Percentiles rank a stretch among this genome's conserved stretches.
Conservation (phyloP, 2,329 filamentous ascomycete genomes). For the Metarhizium humberi region DNA sequence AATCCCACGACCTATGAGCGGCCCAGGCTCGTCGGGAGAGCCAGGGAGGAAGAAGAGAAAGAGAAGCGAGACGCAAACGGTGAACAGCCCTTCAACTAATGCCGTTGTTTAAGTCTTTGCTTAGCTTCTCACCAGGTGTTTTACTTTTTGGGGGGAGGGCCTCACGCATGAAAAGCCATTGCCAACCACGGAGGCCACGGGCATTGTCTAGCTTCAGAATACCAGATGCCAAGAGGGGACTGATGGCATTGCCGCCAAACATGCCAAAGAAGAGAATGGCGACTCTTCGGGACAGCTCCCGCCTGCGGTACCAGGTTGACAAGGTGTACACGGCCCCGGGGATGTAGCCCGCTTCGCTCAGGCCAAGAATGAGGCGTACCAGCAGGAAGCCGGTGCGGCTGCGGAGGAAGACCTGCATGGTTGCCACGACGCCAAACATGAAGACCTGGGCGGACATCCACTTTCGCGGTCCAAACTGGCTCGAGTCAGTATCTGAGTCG, state of each 20-base stretch:
- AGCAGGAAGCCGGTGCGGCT: constrained; percentile 34
- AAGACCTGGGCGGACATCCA: constrained; percentile 41
- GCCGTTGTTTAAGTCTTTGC: not conserved
- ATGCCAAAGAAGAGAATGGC: constrained; percentile 59
- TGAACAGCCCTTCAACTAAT: constrained; percentile 35
- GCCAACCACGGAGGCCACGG: constrained; percentile 53
- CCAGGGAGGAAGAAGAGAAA: constrained; percentile 30
- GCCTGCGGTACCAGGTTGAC: constrained; percentile 58
- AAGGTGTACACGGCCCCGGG: constrained; percentile 48
- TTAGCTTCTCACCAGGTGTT: not conserved
- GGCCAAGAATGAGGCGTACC: constrained; percentile 19
- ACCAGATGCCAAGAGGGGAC: constrained; percentile 53
- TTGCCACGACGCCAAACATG: constrained; percentile 36
- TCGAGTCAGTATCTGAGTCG: not conserved
- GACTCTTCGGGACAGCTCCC: constrained; percentile 55
- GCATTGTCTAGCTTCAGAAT: constrained; percentile 53
- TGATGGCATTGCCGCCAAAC: constrained; percentile 62
- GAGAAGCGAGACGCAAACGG: constrained; percentile 27
- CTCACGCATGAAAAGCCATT: constrained; percentile 22
- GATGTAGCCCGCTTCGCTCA: constrained; percentile 31
- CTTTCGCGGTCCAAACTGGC: constrained; percentile 32
- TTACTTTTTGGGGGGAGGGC: not conserved
- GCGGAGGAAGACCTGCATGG: constrained; percentile 30
- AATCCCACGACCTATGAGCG: constrained; percentile 17
- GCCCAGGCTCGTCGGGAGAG: constrained; percentile 28